These are phyloP conservation scores for Hanseniaspora gamundiae DNA, from an alignment of 1,139 yeast genomes.

Conservation along the genomic window DNA sequence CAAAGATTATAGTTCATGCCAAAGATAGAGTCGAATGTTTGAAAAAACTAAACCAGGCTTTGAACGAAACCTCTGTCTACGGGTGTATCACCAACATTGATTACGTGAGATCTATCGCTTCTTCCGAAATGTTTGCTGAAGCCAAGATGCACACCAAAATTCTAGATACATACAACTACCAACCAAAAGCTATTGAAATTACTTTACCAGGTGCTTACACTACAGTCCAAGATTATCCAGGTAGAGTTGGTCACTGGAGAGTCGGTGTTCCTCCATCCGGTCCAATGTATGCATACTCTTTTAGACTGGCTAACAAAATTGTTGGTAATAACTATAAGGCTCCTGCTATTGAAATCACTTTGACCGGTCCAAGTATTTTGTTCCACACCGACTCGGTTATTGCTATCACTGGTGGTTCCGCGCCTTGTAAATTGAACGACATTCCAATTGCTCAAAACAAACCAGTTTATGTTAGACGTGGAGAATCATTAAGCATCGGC, in stretches of 20 bases:
- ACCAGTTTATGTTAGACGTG: slow-evolving; percentile 58
- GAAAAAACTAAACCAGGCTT: slow-evolving; percentile 60
- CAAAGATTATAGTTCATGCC: slow-evolving; percentile 92
- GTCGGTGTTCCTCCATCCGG: slow-evolving; percentile 98
- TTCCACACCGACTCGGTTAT: slow-evolving; percentile 73
- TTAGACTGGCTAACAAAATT: slow-evolving; percentile 76
- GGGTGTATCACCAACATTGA: slow-evolving; percentile 89
- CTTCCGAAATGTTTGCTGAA: slow-evolving; percentile 69
- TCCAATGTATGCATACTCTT: slow-evolving; percentile 90
- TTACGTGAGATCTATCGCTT: slow-evolving; percentile 74
- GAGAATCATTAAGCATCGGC: slow-evolving; percentile 72
- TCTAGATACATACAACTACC: slow-evolving; percentile 69
- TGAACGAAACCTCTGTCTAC: slow-evolving; percentile 72
- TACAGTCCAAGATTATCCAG: slow-evolving; percentile 93
- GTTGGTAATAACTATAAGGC: slow-evolving; percentile 76
- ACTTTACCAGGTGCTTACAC: slow-evolving; percentile 86
- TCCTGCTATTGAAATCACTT: slow-evolving; percentile 84
- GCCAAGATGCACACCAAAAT: slow-evolving; percentile 82
- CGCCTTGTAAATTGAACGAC: slow-evolving; percentile 56
- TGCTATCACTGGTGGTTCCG: slow-evolving; percentile 79
- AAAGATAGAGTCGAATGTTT: slow-evolving; percentile 78
- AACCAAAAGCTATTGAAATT: slow-evolving; percentile 75
- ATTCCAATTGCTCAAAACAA: slow-evolving; percentile 47
- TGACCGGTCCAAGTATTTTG: slow-evolving; percentile 71
- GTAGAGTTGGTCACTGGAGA: slow-evolving; percentile 81